Evolutionary conservation across 805 yeast species (phyloP), one percentile per base, ranked within the genome.

Genomic region (Vanderwaltozyma verrucispora): DNA sequence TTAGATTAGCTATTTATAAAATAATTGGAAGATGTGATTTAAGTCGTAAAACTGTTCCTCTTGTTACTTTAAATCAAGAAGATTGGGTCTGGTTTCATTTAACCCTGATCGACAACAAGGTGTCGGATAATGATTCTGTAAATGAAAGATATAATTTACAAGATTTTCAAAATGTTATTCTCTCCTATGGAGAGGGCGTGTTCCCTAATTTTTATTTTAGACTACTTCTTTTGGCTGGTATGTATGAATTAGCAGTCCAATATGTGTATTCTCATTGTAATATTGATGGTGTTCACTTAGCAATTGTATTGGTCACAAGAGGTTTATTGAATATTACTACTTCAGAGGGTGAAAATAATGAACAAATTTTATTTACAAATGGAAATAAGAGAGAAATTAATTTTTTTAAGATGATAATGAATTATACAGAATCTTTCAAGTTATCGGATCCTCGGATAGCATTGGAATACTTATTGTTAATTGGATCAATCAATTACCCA

Each of bases 41-140:
- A 53, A 66, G 81, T 33, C 69, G 78, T 59, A 76, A 77, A 59
- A 64, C 73, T 44, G 63, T 88, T 49, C 76, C 94, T 27, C 58
- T 77, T n/a, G 74, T 89, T 23, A 72, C 81, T 28, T 62, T 77
- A 27, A 83, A 94, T 41, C 74, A 88, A 33, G 97, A 89, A 59
- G 97, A 89, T 62, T 89, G 97, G 97, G 59, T 89, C 35, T 89
- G 98, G 98, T 75, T 83, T 54, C 96, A 92, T 60, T 69, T 92
- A 39, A 71, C 77, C 60, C 68, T 89, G 21, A 75, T 83, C 13
- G 74, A 77, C 39, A 89, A 84, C 50, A 71, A 65, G 32, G 54
- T 48, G 28, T 62, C 60, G 14, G 68, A 60, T 14, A 68, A 64
- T 21, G 74, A 68, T 35, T 73, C 80, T 26, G 63, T 77, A 10